Evolutionary conservation across 2,329 filamentous ascomycete genomes (phyloP).

Genomic region (Paraconiothyrium brasiliense): DNA sequence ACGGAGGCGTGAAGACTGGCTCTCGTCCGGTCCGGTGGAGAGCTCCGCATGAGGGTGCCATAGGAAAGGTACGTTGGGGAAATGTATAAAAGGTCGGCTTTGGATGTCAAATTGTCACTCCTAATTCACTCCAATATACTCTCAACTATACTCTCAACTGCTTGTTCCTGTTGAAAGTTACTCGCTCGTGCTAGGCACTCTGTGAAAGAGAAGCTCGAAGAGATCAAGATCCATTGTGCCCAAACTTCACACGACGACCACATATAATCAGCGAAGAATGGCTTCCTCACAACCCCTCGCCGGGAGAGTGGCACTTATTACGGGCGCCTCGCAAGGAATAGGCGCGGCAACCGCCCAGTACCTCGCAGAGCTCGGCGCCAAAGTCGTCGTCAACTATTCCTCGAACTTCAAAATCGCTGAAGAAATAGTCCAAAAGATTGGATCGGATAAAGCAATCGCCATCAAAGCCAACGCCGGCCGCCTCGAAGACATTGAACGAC

Average conservation of each 20-base stretch:
- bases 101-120: not conserved
- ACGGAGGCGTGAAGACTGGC: not conserved
- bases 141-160: too few species aligned
- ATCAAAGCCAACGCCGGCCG: conserved; percentile 66
- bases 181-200: too few species aligned
- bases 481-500: conserved; percentile 56
- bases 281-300: conserved; percentile 35
- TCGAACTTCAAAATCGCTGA: conserved; percentile 66
- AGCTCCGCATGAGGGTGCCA: not conserved
- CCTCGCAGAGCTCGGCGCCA: conserved; percentile 53
- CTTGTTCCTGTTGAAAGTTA: too few species aligned
- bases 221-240: not conserved
- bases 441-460: conserved; percentile 58
- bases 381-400: conserved; percentile 64
- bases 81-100: not conserved
- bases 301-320: conserved; percentile 42
- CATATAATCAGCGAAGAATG: conserved; percentile 1
- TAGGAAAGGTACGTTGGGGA: not conserved
- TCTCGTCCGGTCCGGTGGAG: conserved; percentile 6
- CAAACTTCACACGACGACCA: not conserved
- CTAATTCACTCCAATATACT: not conserved
- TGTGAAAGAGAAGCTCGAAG: not conserved
- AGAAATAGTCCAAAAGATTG: conserved; percentile 59
- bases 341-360: conserved; percentile 47
- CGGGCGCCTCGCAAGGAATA: conserved; percentile 42